Percentiles rank a stretch among this genome's conserved stretches.
Conservation (phyloP, 2,329 filamentous ascomycete species). For the Trematosphaeria pertusa region DNA sequence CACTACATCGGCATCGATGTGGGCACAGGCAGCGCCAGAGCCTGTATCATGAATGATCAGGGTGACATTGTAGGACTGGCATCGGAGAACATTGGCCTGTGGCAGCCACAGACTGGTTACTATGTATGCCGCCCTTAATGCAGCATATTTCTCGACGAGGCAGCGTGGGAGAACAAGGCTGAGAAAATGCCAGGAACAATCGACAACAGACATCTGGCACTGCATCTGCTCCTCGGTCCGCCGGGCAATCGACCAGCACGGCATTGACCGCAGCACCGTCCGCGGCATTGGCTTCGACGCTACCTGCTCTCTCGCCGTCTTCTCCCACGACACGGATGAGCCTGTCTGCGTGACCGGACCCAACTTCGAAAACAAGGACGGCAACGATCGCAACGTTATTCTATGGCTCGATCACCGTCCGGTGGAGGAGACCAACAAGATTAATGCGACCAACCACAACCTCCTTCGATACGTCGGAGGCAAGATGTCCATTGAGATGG, state of each 20-base stretch:
- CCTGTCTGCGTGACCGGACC: conserved; percentile 90
- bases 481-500: conserved; percentile 99
- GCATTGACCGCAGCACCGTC: conserved; percentile 76
- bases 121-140: conserved; percentile 55
- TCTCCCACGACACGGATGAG: conserved; percentile 86
- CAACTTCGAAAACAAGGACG: conserved; percentile 76
- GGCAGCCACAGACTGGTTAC: conserved; percentile 62
- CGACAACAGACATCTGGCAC: conserved; percentile 94
- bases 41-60: conserved; percentile 90
- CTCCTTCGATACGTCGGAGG: conserved; percentile 95
- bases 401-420: conserved; percentile 97
- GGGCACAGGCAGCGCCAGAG: conserved; percentile 91
- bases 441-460: conserved; percentile 92
- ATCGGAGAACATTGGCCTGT: conserved; percentile 60
- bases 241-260: conserved; percentile 80
- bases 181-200: conserved; percentile 80
- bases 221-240: conserved; percentile 92
- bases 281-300: conserved; percentile 96
- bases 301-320: conserved; percentile 95
- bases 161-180: too few species aligned
- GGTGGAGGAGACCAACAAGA: conserved; percentile 86
- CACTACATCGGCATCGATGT: conserved; percentile 91
- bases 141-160: too few species aligned
- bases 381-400: conserved; percentile 91
- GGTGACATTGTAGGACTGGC: conserved; percentile 79